Evolutionary conservation across 495 filamentous ascomycete genomes (phyloP), one percentile per base, ranked within the genome.

Genomic region (Xylaria intraflava): DNA sequence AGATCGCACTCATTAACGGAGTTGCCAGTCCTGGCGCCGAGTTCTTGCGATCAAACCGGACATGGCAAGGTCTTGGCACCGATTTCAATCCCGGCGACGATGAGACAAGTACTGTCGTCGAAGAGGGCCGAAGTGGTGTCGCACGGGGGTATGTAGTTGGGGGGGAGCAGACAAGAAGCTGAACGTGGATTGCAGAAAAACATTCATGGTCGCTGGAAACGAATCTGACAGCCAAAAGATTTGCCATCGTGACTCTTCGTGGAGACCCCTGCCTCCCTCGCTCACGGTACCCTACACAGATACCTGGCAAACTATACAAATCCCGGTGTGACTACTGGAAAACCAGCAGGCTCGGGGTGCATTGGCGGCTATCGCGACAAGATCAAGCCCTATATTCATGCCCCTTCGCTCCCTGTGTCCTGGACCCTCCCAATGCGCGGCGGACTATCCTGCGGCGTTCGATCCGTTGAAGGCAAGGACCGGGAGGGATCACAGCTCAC

Each of bases 1-100:
- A 92, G 56, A 48, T 98, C 35, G 85, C 87, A 2, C 79, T 78
- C 31, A 78, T 95, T 35, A 90, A 90, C 35, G 86, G 87, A 6
- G 78, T 88, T 0, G 72, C 85, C n/a, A 96, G 91, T 22, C 94
- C 94, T 3, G 93, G 87, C 1, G 93, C 94, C 4, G 87, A 95
- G 69, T 96, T 81, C 62, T 67, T 98, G 53, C 79, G 83, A 38
- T 86, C 83, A 10, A 86, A 90, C 60, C 69, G 93, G 51, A 94
- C 86, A 6, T 99, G 93, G 93, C 87, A 83, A 65, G 93, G 93
- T 0, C 68, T 99, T 24, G 94, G 93, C 0, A 94, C 84, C 53
- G 93, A 98, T 67, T 93, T 89, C 54, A 50, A 48, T 20, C 33
- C 53, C 9, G 60, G 50, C 43, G 77, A 84, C 26, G 74, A 73